Evolutionary conservation across 805 yeast genomes (phyloP).

Genomic region (Metschnikowia cerradonensis): DNA sequence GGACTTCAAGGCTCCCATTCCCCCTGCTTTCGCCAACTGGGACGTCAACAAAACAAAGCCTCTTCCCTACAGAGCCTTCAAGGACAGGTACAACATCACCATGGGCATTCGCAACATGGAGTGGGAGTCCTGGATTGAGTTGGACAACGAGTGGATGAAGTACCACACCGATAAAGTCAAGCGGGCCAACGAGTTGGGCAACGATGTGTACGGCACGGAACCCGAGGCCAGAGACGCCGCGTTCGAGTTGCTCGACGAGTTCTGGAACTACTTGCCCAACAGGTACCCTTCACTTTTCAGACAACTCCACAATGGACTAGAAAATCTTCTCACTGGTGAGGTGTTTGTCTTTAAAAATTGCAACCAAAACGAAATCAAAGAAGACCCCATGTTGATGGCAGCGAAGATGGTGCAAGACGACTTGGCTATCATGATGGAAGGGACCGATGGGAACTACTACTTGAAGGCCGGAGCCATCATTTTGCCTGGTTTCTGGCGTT

Average conservation of each 20-base stretch:
- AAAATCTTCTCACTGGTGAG: conserved; percentile 54
- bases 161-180: conserved; percentile 50
- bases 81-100: conserved; percentile 57
- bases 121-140: conserved; percentile 60
- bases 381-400: conserved; percentile 58
- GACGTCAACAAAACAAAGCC: conserved; percentile 48
- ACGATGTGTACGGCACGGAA: conserved; percentile 47
- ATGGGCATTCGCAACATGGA: conserved; percentile 69
- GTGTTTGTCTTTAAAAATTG: conserved; percentile 29
- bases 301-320: conserved; percentile 43
- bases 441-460: conserved; percentile 51
- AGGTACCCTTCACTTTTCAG: conserved; percentile 56
- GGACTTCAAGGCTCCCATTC: conserved; percentile 45
- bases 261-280: conserved; percentile 48
- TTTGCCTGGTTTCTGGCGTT: conserved; percentile 69
- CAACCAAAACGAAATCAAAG: conserved; percentile 15
- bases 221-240: conserved; percentile 52
- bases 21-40: conserved; percentile 48
- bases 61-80: conserved; percentile 63
- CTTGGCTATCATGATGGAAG: conserved; percentile 62
- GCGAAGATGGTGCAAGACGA: conserved; percentile 62
- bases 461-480: conserved; percentile 60
- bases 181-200: conserved; percentile 45
- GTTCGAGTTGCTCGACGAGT: conserved; percentile 51
- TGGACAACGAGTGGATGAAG: conserved; percentile 61